Evolutionary conservation across 352 stramenopile species (phyloP).

Genomic region (Aphanomyces euteiches): DNA sequence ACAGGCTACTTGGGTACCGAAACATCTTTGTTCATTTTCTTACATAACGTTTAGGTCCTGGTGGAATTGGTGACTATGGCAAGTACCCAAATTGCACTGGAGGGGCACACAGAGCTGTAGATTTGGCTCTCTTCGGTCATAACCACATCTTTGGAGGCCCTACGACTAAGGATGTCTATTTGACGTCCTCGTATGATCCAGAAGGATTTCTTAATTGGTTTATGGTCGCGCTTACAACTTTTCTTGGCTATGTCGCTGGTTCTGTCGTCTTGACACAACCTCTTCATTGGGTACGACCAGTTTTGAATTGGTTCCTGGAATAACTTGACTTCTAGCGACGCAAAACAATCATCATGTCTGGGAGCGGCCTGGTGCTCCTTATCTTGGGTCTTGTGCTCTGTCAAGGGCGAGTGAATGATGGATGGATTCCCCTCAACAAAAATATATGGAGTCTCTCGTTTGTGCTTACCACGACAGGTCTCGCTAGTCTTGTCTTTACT

Average conservation of each 20-base stretch:
- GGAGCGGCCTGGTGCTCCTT: constrained; percentile 13
- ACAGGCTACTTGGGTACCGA: constrained; percentile 53
- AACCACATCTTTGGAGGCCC: constrained; percentile 63
- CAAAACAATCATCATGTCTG: background rate
- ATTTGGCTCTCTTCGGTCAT: constrained; percentile 53
- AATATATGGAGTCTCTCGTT: constrained; percentile 81
- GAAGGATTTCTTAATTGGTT: constrained; percentile 77
- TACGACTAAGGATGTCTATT: constrained; percentile 55
- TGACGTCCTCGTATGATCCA: constrained; percentile 64
- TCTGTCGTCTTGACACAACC: constrained; percentile 32
- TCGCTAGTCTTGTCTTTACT: constrained; percentile 38
- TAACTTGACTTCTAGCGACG: constrained; percentile 1
- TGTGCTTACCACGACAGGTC: constrained; percentile 44
- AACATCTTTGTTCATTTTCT: background rate
- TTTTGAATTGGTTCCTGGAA: background rate
- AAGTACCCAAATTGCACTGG: constrained; percentile 64
- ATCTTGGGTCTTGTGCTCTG: constrained; percentile 29
- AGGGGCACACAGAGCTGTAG: constrained; percentile 69
- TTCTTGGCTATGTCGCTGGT: constrained; percentile 57
- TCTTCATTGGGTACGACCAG: background rate
- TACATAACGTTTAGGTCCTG: constrained; percentile 36
- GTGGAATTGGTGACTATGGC: constrained; percentile 46
- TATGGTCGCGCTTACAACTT: constrained; percentile 57
- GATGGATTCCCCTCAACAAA: constrained; percentile 78
- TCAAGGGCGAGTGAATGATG: constrained; percentile 28